A percentile compares a stretch with the other conserved stretches of the same genome.
Conservation (phyloP, 208 protist species). For the Acanthamoeba castellanii region DNA sequence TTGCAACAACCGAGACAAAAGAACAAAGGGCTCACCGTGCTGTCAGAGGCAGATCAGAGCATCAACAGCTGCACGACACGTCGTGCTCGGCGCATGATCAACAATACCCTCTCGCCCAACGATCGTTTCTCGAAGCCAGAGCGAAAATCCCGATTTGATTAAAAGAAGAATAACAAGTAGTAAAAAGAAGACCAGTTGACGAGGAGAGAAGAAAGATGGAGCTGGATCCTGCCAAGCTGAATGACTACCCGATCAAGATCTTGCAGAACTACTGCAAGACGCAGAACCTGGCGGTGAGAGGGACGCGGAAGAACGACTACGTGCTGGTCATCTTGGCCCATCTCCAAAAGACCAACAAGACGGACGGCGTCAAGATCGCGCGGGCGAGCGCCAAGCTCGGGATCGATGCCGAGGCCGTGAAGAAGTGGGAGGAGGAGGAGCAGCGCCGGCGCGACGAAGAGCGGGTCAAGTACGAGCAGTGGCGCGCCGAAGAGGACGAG, state of each 20-base stretch:
- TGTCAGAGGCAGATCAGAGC: too few relatives aligned
- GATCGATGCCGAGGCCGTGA: constrained; percentile 7
- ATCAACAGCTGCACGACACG: too few relatives aligned
- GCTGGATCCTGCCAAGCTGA: constrained; percentile 3
- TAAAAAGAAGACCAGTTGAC: too few relatives aligned
- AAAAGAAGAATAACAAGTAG: neutral
- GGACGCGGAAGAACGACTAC: constrained; percentile 21
- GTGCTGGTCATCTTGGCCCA: constrained; percentile 43
- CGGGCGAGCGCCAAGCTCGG: neutral
- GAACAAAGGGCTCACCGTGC: neutral
- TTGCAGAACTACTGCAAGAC: constrained; percentile 35
- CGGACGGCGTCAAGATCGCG: neutral
- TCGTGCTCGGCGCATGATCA: too few relatives aligned
- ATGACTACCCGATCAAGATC: constrained; percentile 48
- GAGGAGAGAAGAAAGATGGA: neutral
- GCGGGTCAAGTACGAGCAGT: constrained; percentile 36
- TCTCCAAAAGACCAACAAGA: constrained; percentile 21
- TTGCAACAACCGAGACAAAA: neutral
- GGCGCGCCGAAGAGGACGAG: constrained; percentile 25
- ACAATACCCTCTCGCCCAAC: too few relatives aligned
- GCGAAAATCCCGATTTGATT: too few relatives aligned
- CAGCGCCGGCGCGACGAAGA: constrained; percentile 25
- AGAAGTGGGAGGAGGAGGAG: constrained; percentile 9
- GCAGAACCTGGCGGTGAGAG: constrained; percentile 29
- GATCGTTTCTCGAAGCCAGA: too few relatives aligned